These are phyloP conservation scores for Yamadazyma songkhlaensis DNA, from an alignment of 1,139 yeast species.

Conservation along the genomic window DNA sequence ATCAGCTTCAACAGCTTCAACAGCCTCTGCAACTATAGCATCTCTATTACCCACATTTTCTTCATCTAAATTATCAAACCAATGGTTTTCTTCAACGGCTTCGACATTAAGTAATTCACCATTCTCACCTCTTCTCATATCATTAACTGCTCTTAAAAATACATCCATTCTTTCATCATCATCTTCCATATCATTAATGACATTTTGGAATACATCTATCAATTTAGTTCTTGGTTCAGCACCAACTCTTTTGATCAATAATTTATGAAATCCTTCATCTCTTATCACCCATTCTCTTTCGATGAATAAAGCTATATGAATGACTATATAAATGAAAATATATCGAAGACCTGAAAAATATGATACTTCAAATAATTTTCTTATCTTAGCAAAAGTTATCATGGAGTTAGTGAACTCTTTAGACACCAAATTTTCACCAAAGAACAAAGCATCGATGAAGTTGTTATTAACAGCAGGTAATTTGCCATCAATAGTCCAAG, in stretches of 20 bases:
- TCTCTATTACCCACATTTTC: too few relatives aligned
- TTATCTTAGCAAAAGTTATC: slow-evolving; percentile 13
- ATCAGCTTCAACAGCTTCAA: slow-evolving; percentile 9
- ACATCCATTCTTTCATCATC: slow-evolving; percentile 27
- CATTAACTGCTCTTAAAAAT: slow-evolving; percentile 31
- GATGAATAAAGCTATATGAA: slow-evolving; percentile 49
- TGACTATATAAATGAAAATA: slow-evolving; percentile 33
- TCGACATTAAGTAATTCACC: too few relatives aligned
- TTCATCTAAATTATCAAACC: slow-evolving; percentile 4
- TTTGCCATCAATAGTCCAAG: slow-evolving; percentile 53
- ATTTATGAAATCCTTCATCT: slow-evolving; percentile 62
- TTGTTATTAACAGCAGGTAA: slow-evolving; percentile 35
- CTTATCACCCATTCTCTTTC: slow-evolving; percentile 72
- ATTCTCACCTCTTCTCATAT: slow-evolving; percentile 16
- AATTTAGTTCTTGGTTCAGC: slow-evolving; percentile 47
- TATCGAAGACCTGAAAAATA: slow-evolving; percentile 42
- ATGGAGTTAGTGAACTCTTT: not conserved
- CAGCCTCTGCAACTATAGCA: too few relatives aligned
- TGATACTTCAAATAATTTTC: slow-evolving; percentile 28
- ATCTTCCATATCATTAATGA: slow-evolving; percentile 25
- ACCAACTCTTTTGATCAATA: slow-evolving; percentile 56
- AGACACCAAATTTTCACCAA: slow-evolving; percentile 35
- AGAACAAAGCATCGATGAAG: slow-evolving; percentile 41
- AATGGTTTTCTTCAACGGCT: not conserved
- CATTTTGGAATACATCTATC: slow-evolving; percentile 36